Conservation (phyloP, 2,329 filamentous ascomycete species). For the Fusarium algeriense region DNA sequence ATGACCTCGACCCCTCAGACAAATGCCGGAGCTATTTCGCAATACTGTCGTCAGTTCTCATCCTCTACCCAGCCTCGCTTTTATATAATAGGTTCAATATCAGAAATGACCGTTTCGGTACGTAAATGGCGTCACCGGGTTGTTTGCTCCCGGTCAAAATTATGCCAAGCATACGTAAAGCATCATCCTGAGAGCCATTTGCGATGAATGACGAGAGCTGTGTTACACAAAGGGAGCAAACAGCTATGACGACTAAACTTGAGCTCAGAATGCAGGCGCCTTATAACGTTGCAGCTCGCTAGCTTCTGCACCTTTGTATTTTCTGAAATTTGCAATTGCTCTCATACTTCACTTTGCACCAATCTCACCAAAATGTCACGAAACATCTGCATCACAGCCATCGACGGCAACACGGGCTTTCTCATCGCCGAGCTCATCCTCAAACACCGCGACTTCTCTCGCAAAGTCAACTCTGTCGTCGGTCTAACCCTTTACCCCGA, state of each 20-base stretch:
- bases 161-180: neutral
- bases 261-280: no score
- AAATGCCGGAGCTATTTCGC: neutral
- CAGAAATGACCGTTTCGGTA: neutral
- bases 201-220: neutral
- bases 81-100: neutral
- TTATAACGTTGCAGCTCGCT: neutral
- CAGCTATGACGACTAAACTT: neutral
- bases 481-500: slow-evolving; percentile 57
- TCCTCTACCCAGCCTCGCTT: neutral
- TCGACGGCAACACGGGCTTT: slow-evolving; percentile 64
- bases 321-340: neutral
- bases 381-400: slow-evolving; percentile 62
- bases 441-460: slow-evolving; percentile 56
- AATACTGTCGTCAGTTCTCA: slow-evolving; percentile 19
- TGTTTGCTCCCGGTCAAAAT: neutral
- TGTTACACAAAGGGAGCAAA: neutral
- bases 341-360: rapidly evolving
- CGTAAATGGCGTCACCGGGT: slow-evolving; percentile 18
- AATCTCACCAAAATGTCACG: slow-evolving; percentile 55
- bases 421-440: slow-evolving; percentile 63
- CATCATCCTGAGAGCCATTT: neutral
- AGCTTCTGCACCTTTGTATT: neutral
- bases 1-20: neutral
- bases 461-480: slow-evolving; percentile 56